A percentile compares a stretch with the other conserved stretches of the same genome.
Conservation (phyloP, 1,139 yeast genomes). For the Ashbya aceris region DNA sequence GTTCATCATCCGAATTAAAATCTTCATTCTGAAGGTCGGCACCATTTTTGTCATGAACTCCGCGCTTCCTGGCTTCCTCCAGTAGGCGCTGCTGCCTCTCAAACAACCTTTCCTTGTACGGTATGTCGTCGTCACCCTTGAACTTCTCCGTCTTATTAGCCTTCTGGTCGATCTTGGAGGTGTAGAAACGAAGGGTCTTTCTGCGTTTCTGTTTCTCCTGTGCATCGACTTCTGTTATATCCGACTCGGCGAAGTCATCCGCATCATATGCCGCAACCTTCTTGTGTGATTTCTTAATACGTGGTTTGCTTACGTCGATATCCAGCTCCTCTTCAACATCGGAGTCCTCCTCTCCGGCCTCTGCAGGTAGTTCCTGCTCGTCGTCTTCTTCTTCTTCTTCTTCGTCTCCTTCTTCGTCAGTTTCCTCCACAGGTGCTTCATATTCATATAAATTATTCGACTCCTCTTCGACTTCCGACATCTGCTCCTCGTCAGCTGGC, state of each 20-base stretch:
- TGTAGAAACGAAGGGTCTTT: constrained; percentile 85
- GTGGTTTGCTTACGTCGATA: constrained; percentile 43
- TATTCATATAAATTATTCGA: constrained; percentile 21
- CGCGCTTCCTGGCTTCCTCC: constrained; percentile 85
- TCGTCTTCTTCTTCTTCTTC: constrained; percentile 23
- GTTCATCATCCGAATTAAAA: constrained; percentile 40
- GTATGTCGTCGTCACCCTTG: constrained; percentile 84
- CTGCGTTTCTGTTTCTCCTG: constrained; percentile 81
- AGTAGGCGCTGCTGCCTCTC: constrained; percentile 81
- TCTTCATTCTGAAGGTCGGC: constrained; percentile 44
- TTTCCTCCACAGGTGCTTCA: constrained; percentile 22
- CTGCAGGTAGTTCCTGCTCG: constrained; percentile 21
- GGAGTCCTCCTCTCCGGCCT: constrained; percentile 27
- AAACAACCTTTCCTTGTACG: constrained; percentile 81
- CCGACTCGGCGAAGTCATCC: constrained; percentile 56
- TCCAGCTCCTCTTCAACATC: constrained; percentile 35
- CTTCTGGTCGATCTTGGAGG: constrained; percentile 89
- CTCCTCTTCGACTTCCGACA: constrained; percentile 27
- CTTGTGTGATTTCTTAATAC: constrained; percentile 30
- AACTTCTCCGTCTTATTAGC: constrained; percentile 47
- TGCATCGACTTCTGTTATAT: constrained; percentile 65
- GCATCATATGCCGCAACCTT: constrained; percentile 14
- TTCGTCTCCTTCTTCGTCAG: constrained; percentile 16
- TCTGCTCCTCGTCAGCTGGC: constrained; percentile 16
- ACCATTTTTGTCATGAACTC: constrained; percentile 49